Evolutionary conservation across 352 stramenopile genomes (phyloP).

Genomic region (Pythium pectinolyticum): DNA sequence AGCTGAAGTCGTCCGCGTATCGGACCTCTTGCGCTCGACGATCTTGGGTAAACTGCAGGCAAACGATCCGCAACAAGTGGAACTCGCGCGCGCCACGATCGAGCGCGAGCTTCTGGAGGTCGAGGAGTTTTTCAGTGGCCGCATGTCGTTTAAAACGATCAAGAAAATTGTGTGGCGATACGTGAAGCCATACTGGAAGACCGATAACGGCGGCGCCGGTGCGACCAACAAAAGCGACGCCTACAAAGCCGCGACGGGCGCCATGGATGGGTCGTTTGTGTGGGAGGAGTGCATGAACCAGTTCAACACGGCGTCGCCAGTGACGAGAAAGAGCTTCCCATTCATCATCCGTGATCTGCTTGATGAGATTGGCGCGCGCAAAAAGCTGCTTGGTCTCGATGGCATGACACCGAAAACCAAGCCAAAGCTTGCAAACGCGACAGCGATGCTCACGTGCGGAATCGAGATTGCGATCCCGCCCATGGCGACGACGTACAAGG

Average conservation of each 20-base stretch:
- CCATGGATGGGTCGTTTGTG: slow-evolving; percentile 36
- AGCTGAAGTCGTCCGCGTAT: slow-evolving; percentile 44
- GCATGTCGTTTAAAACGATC: slow-evolving; percentile 25
- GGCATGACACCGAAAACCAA: neutral
- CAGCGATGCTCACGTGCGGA: slow-evolving; percentile 26
- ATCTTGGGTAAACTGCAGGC: slow-evolving; percentile 52
- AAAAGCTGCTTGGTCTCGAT: slow-evolving; percentile 33
- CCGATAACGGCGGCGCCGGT: slow-evolving; percentile 1
- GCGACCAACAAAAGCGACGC: slow-evolving; percentile 32
- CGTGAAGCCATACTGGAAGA: slow-evolving; percentile 25
- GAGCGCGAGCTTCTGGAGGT: slow-evolving; percentile 43
- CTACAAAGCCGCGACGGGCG: slow-evolving; percentile 31
- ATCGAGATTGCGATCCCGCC: slow-evolving; percentile 30
- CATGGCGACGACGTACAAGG: neutral
- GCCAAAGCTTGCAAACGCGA: slow-evolving; percentile 15
- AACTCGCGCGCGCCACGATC: slow-evolving; percentile 29
- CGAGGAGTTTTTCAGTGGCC: slow-evolving; percentile 33
- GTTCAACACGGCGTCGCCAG: slow-evolving; percentile 28
- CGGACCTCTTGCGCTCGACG: slow-evolving; percentile 44
- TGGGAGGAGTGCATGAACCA: slow-evolving; percentile 48
- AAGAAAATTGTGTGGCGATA: slow-evolving; percentile 28
- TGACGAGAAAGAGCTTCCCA: slow-evolving; percentile 35
- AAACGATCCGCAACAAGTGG: slow-evolving; percentile 41
- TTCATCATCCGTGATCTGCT: slow-evolving; percentile 55
- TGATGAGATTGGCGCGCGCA: slow-evolving; percentile 46